Evolutionary conservation across 805 yeast species (phyloP), one percentile per base, ranked within the genome.

Genomic region (Candida germanica): DNA sequence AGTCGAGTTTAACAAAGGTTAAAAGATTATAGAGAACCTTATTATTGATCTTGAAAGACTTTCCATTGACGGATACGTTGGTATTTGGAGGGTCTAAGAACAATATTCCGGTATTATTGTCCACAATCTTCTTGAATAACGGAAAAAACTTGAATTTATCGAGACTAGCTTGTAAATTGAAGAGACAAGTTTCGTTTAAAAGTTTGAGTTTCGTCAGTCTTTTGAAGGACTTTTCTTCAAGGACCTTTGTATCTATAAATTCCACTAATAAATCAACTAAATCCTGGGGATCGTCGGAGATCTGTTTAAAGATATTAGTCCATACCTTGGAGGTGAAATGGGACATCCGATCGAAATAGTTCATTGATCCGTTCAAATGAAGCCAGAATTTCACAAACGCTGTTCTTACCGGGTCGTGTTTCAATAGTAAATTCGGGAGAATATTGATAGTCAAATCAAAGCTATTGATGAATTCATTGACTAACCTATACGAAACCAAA

Each of bases 181-280:
- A 68, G 39, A 87, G 51, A 15, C 81, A 75, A 68, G 83, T 76
- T 52, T 89, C 97, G 48, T 86, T 87, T 50, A 91, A 73, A 11
- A 88, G 72, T 41, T 78, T 77, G 42, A 87, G 74, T 54, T 88
- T 89, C 0, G 87, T 74, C 41, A 80, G 65, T 49, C 79, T 81
- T 46, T 77, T 77, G 53, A 79, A 83, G 9, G 72, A 59, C 2
- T 64, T 50, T 46, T 89, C 97, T 18, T 61, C 54, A 23, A 87
- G 50, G 2, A 89, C 71, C 15, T 64, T 61, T 1, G 59, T 51
- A 12, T 69, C 75, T 39, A 87, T 61, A 17, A 77, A 67, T 0
- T 57, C 53, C 3, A 86, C 38, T 0, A 81, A 62, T 0, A 38
- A 38, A 4, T 39, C 33, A 3, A 71, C 35, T 1, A 62, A 65